phyloP scores from a whole-genome alignment of 2,329 filamentous ascomycete species.

The Xylaria sp. region DNA sequence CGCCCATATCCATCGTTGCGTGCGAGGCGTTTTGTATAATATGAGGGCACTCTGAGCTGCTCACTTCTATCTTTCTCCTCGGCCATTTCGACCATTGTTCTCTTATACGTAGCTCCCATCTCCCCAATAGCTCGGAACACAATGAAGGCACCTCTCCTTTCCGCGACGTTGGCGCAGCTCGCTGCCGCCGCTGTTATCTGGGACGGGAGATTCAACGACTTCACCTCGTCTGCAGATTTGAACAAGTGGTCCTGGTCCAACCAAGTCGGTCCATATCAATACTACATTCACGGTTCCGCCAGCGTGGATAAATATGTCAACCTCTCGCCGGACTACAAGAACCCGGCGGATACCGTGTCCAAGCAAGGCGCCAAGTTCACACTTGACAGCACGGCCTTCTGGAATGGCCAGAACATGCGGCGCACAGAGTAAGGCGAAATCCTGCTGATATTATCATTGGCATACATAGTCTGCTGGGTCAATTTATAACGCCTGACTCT shows the following conservation, averaged over 20 bases:
- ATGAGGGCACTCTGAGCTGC: background rate
- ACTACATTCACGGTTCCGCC: conserved; percentile 76
- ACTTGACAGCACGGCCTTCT: conserved; percentile 71
- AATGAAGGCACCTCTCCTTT: conserved; percentile 43
- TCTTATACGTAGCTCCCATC: background rate
- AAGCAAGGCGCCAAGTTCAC: conserved; percentile 75
- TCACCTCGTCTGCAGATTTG: conserved; percentile 61
- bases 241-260: conserved; percentile 71
- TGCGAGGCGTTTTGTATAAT: background rate
- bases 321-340: conserved; percentile 69
- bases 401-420: conserved; percentile 78
- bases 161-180: conserved; percentile 38
- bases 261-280: conserved; percentile 72
- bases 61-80: background rate
- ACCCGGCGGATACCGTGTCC: conserved; percentile 70
- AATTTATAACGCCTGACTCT: background rate
- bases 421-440: conserved; percentile 63
- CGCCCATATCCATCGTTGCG: background rate
- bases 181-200: conserved; percentile 62
- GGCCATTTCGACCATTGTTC: background rate
- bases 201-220: conserved; percentile 69
- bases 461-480: background rate
- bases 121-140: background rate
- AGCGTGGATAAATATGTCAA: conserved; percentile 66
- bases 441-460: too few relatives aligned